Base-by-base conservation (phyloP, 192 early-diverging fungal species). In the Rhizophlyctis rosea region DNA sequence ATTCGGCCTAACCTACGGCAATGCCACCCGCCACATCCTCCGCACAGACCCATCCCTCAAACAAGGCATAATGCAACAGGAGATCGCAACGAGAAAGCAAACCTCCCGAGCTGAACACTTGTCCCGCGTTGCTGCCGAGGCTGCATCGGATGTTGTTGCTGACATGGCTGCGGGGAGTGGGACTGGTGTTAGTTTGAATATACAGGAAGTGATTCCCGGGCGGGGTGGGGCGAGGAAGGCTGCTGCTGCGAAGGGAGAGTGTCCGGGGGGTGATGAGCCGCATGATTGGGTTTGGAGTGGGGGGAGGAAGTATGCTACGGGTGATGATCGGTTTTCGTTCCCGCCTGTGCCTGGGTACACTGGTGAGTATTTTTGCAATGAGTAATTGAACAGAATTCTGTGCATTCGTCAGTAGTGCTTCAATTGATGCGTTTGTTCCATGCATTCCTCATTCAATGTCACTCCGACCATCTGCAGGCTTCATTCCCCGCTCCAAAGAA, bases 301-400 rank as follows among this genome's bases (percentile, higher is more conserved):
- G 7, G 59, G 47, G 3, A 71, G 66, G 30, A 76, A 73, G 52
- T 78, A 76, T 59, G 76, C 80, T 4, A 82, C 80, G 11, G 76
- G 72, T 16, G 80, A 82, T 68, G 76, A 78, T 57, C 47, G 80
- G 23, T 82, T 82, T 54, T 77, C 76, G 25, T 82, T 82, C 57
- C 80, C 80, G 3, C 80, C 80, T 44, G 80, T 82, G 25, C 80
- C 80, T 14, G 80, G 80, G 49, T 82, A 82, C 67, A 82, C 80
- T 39, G 80, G 80, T 81, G 39, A 57, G 63, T 18, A 18, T n/a
- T n/a, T n/a, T n/a, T n/a, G n/a, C n/a, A n/a, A n/a, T n/a, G n/a
- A n/a, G n/a, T n/a, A n/a, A n/a, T n/a, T n/a, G n/a, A n/a, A n/a
- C n/a, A n/a, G n/a, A n/a, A n/a, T n/a, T n/a, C n/a, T n/a, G n/a